phyloP scores from a whole-genome alignment of 2,329 filamentous ascomycete genomes.

The Talaromyces sp. region DNA sequence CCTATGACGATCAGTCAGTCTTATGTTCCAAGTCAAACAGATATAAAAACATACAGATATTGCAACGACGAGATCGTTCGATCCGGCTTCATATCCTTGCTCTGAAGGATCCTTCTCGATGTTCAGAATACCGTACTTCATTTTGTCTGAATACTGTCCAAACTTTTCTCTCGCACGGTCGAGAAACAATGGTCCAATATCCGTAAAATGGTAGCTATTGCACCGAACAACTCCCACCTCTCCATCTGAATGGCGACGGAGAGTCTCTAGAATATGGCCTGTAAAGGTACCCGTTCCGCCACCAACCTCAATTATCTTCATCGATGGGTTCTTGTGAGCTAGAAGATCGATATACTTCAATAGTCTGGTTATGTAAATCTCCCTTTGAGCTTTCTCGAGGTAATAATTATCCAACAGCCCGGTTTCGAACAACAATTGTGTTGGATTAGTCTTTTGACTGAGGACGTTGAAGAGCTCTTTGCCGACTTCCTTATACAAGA shows the following conservation, averaged over 20 bases:
- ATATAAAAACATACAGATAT: not conserved
- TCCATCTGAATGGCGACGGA: not conserved
- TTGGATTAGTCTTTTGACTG: not conserved
- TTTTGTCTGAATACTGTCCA: not conserved
- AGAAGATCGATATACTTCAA: not conserved
- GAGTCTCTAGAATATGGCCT: not conserved
- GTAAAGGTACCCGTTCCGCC: slow-evolving; percentile 40
- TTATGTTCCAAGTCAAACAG: not conserved
- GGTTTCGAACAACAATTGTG: not conserved
- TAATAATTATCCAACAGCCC: not conserved
- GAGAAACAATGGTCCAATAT: not conserved
- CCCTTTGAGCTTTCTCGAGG: slow-evolving; percentile 16
- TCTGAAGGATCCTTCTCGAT: not conserved
- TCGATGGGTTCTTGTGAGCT: slow-evolving; percentile 39
- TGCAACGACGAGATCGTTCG: not conserved
- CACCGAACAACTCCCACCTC: not conserved
- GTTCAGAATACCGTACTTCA: not conserved
- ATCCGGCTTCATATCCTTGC: not conserved
- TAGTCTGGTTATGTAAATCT: slow-evolving; percentile 18
- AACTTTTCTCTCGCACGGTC: not conserved
- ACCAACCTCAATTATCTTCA: slow-evolving; percentile 46
- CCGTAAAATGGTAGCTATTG: not conserved
- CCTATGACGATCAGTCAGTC: not conserved
- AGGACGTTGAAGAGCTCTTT: not conserved
- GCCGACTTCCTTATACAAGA: not conserved